Percentiles rank a stretch among this genome's conserved stretches.
phyloP scores from a whole-genome alignment of 768 basidiomycete species.

The Collybiopsis luxurians region DNA sequence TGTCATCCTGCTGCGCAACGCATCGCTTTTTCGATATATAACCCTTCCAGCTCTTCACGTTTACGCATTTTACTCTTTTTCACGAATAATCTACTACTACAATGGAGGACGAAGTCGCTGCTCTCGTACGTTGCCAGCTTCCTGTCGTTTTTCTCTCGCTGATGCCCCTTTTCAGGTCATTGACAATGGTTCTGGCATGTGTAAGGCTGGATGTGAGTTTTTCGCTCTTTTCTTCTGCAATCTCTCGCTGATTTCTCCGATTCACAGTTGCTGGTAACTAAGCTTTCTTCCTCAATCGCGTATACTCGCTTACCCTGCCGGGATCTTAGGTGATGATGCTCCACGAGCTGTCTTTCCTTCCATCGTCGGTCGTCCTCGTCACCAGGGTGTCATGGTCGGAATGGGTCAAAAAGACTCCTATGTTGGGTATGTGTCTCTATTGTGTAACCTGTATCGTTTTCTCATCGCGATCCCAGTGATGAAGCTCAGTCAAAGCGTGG shows the following conservation, averaged over 20 bases:
- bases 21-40: background rate
- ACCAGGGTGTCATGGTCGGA: constrained; percentile 76
- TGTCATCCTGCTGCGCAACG: background rate
- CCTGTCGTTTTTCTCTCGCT: background rate
- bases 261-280: constrained; percentile 36
- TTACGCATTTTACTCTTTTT: constrained; percentile 1
- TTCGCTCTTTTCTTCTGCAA: constrained; percentile 1
- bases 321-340: constrained; percentile 58
- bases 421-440: constrained; percentile 47
- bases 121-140: constrained; percentile 14
- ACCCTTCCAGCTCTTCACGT: constrained; percentile 5
- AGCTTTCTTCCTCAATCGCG: constrained; percentile 1
- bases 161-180: constrained; percentile 41
- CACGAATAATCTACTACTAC: constrained; percentile 14
- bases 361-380: constrained; percentile 71
- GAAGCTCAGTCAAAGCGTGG: constrained; percentile 75
- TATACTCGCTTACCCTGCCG: background rate
- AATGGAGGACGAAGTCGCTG: constrained; percentile 28
- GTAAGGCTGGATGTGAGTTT: constrained; percentile 76
- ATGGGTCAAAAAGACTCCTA: constrained; percentile 80
- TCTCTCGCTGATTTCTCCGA: constrained; percentile 11
- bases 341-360: constrained; percentile 75
- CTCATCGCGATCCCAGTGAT: constrained; percentile 41
- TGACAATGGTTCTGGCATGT: constrained; percentile 83
- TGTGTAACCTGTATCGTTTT: background rate